Evolutionary conservation across 768 basidiomycete genomes (phyloP).

Genomic region (Pisolithus tinctorius): DNA sequence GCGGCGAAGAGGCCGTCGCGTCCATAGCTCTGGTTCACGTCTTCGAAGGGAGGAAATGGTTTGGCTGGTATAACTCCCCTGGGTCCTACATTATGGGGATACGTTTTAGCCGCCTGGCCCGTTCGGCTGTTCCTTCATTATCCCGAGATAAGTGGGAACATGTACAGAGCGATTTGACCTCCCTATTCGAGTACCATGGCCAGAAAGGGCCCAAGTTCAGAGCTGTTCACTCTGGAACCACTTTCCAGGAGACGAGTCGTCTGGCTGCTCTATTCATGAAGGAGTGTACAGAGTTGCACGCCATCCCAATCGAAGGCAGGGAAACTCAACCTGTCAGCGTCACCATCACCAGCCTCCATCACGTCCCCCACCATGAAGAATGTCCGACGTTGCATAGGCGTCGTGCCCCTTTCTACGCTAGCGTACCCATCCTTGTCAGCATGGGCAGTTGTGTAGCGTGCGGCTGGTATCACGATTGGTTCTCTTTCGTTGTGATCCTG

Average conservation of each 20-base stretch:
- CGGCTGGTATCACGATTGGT: conserved; percentile 23
- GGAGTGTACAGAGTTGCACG: conserved; percentile 8
- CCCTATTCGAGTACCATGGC: conserved; percentile 21
- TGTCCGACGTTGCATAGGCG: not conserved
- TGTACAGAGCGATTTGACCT: too few relatives aligned
- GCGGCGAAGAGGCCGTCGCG: too few relatives aligned
- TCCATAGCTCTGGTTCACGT: too few relatives aligned
- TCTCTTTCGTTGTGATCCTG: conserved; percentile 21
- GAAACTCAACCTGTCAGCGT: conserved; percentile 7
- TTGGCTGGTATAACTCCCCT: too few relatives aligned
- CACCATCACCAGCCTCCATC: conserved; percentile 12
- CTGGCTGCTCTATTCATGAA: conserved; percentile 21
- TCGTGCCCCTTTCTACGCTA: conserved; percentile 4
- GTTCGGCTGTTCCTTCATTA: too few relatives aligned
- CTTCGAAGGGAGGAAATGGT: too few relatives aligned
- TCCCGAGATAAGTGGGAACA: too few relatives aligned
- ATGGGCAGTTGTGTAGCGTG: conserved; percentile 17
- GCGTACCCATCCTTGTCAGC: conserved; percentile 22
- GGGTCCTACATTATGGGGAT: conserved; percentile 18
- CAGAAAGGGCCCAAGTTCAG: conserved; percentile 22
- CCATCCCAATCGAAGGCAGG: conserved; percentile 5
- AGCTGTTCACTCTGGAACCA: conserved; percentile 20
- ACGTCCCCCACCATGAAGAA: conserved; percentile 1
- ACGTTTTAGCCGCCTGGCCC: too few relatives aligned
- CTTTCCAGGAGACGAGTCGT: conserved; percentile 22